Percentiles rank a stretch among this genome's conserved stretches.
These are phyloP conservation scores for Jamesozyma hellenica DNA, from an alignment of 805 yeast genomes.

Conservation along the genomic window DNA sequence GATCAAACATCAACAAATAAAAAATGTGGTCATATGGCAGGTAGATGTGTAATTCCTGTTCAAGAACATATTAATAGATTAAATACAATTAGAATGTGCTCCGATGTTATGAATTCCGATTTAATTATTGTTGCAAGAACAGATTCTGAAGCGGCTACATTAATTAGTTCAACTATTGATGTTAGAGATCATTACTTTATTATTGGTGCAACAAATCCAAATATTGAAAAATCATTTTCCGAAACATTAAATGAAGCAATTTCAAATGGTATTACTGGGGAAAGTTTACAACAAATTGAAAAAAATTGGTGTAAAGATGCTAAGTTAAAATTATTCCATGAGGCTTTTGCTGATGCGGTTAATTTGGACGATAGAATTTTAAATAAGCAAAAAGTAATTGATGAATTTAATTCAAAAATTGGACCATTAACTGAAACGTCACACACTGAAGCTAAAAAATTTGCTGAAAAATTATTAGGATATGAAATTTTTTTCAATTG, in stretches of 20 bases:
- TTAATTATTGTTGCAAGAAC: conserved; percentile 87
- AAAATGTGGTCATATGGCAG: conserved; percentile 99
- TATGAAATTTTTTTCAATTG: conserved; percentile 83
- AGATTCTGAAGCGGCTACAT: conserved; percentile 95
- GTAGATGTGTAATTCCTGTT: conserved; percentile 92
- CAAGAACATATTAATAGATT: conserved; percentile 95
- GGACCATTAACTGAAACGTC: conserved; percentile 70
- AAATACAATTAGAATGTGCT: conserved; percentile 88
- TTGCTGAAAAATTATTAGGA: conserved; percentile 70
- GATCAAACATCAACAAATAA: conserved; percentile 99
- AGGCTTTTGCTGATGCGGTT: conserved; percentile 82
- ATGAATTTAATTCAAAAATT: conserved; percentile 55
- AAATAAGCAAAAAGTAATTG: conserved; percentile 46
- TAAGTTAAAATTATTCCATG: conserved; percentile 77
- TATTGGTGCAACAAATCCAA: conserved; percentile 83
- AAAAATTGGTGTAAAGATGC: conserved; percentile 75
- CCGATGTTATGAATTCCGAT: conserved; percentile 85
- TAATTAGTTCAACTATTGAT: conserved; percentile 88
- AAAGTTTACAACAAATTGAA: conserved; percentile 62
- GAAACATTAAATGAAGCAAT: conserved; percentile 79
- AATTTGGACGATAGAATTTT: conserved; percentile 38
- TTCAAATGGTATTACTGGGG: conserved; percentile 59
- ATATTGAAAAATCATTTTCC: conserved; percentile 49
- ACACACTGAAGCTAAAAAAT: conserved; percentile 63
- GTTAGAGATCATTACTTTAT: conserved; percentile 88